Conservation (phyloP, 1,284 basidiomycete genomes). For the Austropuccinia psidii region DNA sequence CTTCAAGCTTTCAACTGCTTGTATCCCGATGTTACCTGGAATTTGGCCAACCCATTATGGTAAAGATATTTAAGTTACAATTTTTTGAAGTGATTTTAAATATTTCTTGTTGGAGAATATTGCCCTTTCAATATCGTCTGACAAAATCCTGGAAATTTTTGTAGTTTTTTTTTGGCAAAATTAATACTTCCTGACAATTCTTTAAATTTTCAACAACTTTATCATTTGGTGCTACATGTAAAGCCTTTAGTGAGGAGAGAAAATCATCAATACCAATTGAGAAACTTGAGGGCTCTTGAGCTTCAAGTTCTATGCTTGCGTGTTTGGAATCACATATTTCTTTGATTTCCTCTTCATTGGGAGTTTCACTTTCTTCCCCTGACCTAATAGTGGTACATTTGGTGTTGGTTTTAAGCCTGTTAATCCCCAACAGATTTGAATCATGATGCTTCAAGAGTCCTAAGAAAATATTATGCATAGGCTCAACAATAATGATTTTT, state of each 20-base stretch:
- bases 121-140: too few species aligned
- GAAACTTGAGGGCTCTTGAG: background rate
- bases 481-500: background rate
- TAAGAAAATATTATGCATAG: background rate
- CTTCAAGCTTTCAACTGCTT: constrained; percentile 9
- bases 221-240: too few species aligned
- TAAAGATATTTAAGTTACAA: background rate
- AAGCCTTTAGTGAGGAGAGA: too few species aligned
- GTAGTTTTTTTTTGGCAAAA: too few species aligned
- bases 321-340: background rate
- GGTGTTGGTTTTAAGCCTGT: too few species aligned
- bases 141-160: too few species aligned
- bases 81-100: background rate
- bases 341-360: background rate
- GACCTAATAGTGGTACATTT: too few species aligned
- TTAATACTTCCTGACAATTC: too few species aligned
- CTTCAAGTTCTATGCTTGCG: background rate
- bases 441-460: background rate
- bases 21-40: constrained; percentile 6
- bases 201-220: too few species aligned
- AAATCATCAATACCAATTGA: too few species aligned
- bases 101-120: background rate
- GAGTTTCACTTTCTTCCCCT: too few species aligned
- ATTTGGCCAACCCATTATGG: constrained; percentile 12
- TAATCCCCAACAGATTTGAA: background rate